phyloP scores from a whole-genome alignment of 805 yeast species.

The Naumovozyma castellii region DNA sequence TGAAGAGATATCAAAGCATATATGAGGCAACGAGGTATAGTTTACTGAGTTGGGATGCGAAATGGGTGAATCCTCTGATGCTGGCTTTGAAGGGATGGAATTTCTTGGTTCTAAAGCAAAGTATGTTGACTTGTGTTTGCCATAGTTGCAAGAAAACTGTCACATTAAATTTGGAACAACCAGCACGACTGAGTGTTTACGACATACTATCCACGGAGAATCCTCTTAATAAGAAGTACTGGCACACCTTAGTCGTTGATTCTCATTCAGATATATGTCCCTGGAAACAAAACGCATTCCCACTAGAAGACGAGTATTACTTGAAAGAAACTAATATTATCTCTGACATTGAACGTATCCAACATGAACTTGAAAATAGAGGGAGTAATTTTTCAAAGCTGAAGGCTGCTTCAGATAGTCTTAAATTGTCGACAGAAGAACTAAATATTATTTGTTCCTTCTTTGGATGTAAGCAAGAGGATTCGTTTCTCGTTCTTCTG shows the following conservation, averaged over 20 bases:
- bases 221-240: not conserved
- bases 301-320: slow-evolving; percentile 9
- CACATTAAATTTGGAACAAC: slow-evolving; percentile 5
- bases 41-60: slow-evolving; percentile 11
- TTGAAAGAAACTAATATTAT: slow-evolving; percentile 8
- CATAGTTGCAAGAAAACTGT: slow-evolving; percentile 7
- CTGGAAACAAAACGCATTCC: slow-evolving; percentile 9
- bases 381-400: not conserved
- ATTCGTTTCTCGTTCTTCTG: not conserved
- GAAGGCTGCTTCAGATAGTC: not conserved
- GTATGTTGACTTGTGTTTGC: slow-evolving; percentile 6
- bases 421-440: not conserved
- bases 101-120: not conserved
- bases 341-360: slow-evolving; percentile 10
- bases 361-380: not conserved
- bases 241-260: not conserved
- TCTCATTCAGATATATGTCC: slow-evolving; percentile 9
- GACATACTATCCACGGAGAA: not conserved
- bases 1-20: slow-evolving; percentile 5
- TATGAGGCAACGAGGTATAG: slow-evolving; percentile 6
- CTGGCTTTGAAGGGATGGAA: slow-evolving; percentile 17
- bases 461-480: not conserved
- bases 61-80: slow-evolving; percentile 12
- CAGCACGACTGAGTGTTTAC: not conserved
- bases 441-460: not conserved